These are phyloP conservation scores for Nicotiana benthamiana DNA, from an alignment of 257 asterid species.

Conservation along the genomic window DNA sequence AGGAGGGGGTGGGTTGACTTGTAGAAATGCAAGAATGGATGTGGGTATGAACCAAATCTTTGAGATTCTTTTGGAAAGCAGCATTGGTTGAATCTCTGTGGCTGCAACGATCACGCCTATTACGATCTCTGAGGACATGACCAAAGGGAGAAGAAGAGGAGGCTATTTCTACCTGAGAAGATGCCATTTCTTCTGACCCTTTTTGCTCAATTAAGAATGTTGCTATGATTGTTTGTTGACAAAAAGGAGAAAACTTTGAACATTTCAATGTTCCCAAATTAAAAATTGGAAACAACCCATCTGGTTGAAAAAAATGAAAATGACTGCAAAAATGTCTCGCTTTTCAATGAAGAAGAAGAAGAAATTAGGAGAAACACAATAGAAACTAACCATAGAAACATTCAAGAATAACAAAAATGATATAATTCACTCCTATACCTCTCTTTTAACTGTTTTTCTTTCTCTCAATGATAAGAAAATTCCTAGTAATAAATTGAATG, in stretches of 20 bases:
- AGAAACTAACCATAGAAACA: background rate
- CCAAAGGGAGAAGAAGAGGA: constrained; percentile 15
- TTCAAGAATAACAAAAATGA: background rate
- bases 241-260: background rate
- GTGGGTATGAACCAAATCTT: constrained; percentile 9
- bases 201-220: background rate
- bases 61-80: constrained; percentile 13
- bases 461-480: background rate
- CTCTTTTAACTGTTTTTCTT: background rate
- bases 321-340: background rate
- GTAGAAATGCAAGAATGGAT: constrained; percentile 10
- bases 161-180: constrained; percentile 15
- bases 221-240: background rate
- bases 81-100: background rate
- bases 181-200: constrained; percentile 8
- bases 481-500: background rate
- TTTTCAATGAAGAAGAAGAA: background rate
- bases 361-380: background rate
- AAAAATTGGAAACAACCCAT: background rate
- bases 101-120: constrained; percentile 5
- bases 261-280: background rate
- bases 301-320: background rate
- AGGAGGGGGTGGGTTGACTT: background rate
- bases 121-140: constrained; percentile 11
- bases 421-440: background rate